Base-by-base conservation (phyloP, 345 rosid genomes). In the Hypericum perforatum region DNA sequence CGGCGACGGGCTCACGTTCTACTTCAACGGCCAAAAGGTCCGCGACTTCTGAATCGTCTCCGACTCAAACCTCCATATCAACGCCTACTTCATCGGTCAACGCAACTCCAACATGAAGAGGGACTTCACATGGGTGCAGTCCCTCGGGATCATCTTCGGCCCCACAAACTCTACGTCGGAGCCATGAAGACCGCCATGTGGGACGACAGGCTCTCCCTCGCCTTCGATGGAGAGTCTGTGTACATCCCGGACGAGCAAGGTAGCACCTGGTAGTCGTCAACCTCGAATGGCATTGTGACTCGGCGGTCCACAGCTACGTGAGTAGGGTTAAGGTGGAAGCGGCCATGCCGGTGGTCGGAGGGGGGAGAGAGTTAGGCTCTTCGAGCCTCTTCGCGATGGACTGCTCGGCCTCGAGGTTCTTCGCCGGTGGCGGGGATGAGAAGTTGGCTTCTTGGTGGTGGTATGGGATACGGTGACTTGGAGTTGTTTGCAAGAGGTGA, bases 1-100 rank as follows among this genome's bases (percentile, higher is more conserved):
- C 12, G 86, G 82, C 11, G 82, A 82, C 4, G 81, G 85, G n/a
- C 65, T 76, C 29, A 73, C 89, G 62, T 82, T 82, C 70, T 85
- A 81, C 75, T 85, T 77, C 82, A 86, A 85, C 45, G 94, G 84
- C 51, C 76, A 74, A 68, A 81, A 72, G 43, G 55, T 57, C 48
- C 49, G 29, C 7, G 63, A 70, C 37, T 65, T 70, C 38, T 65
- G 64, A 57, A 50, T 61, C 5, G 63, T 70, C 39, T 60, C 74
- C 16, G 70, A 65, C 16, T 15, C 59, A 11, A 70, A 70, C 57
- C 63, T 65, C 43, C 70, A 70, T 50, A 70, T 70, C 66, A 70
- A 70, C 43, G 67, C 63, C 15, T 63, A 57, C 54, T 64, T 70
- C 67, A 70, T 65, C 39, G 64, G 64, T 5, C 45, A 13, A 11